Evolutionary conservation across 495 filamentous ascomycete species (phyloP), one percentile per base, ranked within the genome.

Genomic region (Tetracladium setigerum): DNA sequence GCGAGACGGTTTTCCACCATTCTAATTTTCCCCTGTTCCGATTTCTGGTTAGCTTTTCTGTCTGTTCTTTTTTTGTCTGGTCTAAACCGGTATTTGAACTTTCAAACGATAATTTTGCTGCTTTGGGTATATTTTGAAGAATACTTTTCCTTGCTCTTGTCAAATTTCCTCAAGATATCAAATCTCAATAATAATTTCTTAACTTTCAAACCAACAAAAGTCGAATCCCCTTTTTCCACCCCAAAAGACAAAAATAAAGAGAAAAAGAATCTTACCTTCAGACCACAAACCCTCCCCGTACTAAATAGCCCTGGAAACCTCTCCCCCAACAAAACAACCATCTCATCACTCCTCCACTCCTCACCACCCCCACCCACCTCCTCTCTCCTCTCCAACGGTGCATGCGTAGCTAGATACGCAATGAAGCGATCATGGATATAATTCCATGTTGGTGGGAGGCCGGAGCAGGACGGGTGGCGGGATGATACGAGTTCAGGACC

Each of bases 391-490:
- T 46, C 44, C 6, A 54, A 30, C 16, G 51, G 55, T 13, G 55
- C 49, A 19, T 58, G 55, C 1, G 50, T 58, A 2, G 46, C 47
- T 1, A 58, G 48, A 33, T 54, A 58, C 4, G 50, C 41, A 19
- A 58, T 54, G 39, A 58, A 52, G 13, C 47, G 41, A 36, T 54
- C 55, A 30, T 58, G 55, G 24, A 40, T 49, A 10, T 14, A 1
- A 19, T 24, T 45, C 55, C 51, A 54, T 6, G 22, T 13, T 30
- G 27, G 34, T 10, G 51, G 55, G 6, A 54, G 46, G 7, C 10
- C 15, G 14, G 38, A 36, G 39, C 48, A 52, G 9, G 48, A 52
- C 7, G 53, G 48, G 19, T 27, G 14, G 6, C 31, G 44, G 14
- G 24, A 9, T 4, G 13, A 40, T n/a, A 48, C 43, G 24, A 47